Conservation (phyloP, 2,329 filamentous ascomycete genomes). For the Fusarium chaquense region DNA sequence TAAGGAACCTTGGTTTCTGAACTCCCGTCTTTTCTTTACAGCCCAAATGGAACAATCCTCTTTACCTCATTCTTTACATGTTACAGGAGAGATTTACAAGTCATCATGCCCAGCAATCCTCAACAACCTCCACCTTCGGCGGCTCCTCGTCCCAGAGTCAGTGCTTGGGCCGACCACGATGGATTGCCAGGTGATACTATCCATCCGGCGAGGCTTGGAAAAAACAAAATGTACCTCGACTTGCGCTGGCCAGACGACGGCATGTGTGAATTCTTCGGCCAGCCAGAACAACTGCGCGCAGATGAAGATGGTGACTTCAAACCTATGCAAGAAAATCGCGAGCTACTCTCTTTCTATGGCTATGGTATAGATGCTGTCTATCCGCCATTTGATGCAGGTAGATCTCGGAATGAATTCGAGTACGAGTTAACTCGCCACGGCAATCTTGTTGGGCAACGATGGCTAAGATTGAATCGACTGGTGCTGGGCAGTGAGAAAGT, state of each 20-base stretch:
- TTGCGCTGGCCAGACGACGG: neutral
- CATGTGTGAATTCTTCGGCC: neutral
- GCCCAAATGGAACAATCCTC: neutral
- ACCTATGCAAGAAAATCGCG: neutral
- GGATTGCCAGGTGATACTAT: neutral
- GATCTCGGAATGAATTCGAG: neutral
- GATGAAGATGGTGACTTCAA: neutral
- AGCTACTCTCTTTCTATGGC: neutral
- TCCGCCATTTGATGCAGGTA: constrained; percentile 34
- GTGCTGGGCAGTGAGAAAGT: constrained; percentile 20
- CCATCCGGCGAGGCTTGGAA: constrained; percentile 7
- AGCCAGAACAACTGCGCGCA: neutral
- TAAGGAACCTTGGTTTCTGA: neutral
- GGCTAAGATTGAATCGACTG: constrained; percentile 10
- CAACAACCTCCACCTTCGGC: neutral
- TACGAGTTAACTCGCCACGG: neutral
- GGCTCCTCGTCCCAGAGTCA: neutral
- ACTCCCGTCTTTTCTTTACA: neutral
- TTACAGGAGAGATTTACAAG: neutral
- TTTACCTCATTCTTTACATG: no score
- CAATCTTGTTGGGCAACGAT: constrained; percentile 4
- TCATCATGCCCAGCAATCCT: neutral
- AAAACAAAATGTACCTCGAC: neutral
- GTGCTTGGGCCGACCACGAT: no score
- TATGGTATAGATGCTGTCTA: constrained; percentile 24